A percentile compares a stretch with the other conserved stretches of the same genome.
These are phyloP conservation scores for Spinellus fusiger DNA, from an alignment of 192 early-diverging fungal genomes.

Conservation along the genomic window DNA sequence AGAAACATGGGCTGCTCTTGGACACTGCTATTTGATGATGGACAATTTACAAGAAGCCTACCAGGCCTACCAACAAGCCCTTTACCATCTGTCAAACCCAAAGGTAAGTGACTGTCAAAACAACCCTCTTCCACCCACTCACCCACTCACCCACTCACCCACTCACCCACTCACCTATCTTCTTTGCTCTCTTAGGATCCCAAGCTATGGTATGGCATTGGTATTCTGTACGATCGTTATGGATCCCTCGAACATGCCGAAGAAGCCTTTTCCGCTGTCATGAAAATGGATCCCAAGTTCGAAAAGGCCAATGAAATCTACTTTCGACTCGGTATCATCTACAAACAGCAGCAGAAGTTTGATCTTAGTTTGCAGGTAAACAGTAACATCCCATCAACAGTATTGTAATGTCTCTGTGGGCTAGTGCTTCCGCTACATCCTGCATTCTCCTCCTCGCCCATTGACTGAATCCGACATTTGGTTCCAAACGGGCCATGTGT, in stretches of 20 bases:
- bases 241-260: conserved; percentile 97
- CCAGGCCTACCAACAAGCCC: conserved; percentile 92
- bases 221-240: conserved; percentile 96
- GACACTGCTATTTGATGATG: conserved; percentile 96
- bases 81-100: conserved; percentile 87
- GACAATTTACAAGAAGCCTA: conserved; percentile 95
- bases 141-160: no score
- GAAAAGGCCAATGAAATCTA: conserved; percentile 98
- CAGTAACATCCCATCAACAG: background rate
- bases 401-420: background rate
- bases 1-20: conserved; percentile 88
- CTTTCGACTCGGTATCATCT: conserved; percentile 96
- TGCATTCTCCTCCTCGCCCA: conserved; percentile 83
- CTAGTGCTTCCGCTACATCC: conserved; percentile 87
- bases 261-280: conserved; percentile 92
- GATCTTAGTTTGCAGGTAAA: conserved; percentile 63
- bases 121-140: background rate
- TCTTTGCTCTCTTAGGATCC: conserved; percentile 66
- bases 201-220: conserved; percentile 99
- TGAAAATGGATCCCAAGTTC: conserved; percentile 93
- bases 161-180: no score
- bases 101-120: conserved; percentile 47
- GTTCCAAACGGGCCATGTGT: conserved; percentile 97
- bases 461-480: conserved; percentile 93
- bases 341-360: conserved; percentile 87